phyloP scores from a whole-genome alignment of 2,329 filamentous ascomycete species.

The Stemphylium lycopersici region DNA sequence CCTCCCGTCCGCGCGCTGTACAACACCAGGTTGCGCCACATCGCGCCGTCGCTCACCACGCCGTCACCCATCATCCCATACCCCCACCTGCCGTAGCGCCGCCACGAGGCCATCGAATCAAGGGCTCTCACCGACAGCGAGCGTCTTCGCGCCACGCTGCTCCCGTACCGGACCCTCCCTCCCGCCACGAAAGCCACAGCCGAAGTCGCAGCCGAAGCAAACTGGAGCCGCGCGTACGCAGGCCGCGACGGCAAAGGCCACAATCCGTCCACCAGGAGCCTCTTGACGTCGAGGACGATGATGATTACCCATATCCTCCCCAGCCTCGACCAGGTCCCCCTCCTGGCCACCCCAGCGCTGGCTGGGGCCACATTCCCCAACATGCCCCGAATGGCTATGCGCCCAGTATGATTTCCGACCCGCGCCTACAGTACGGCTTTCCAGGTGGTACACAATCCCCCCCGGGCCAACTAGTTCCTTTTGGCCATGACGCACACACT shows the following conservation, averaged over 20 bases:
- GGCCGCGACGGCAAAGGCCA: constrained; percentile 40
- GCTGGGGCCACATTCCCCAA: constrained; percentile 48
- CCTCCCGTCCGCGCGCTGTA: constrained; percentile 48
- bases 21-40: constrained; percentile 32
- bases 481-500: constrained; percentile 46
- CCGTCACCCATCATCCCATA: constrained; percentile 36
- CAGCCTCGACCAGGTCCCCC: constrained; percentile 36
- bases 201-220: constrained; percentile 42
- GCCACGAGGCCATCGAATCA: constrained; percentile 47
- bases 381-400: constrained; percentile 45
- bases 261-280: constrained; percentile 49
- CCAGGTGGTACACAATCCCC: constrained; percentile 30
- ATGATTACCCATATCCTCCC: constrained; percentile 52
- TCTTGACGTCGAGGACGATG: constrained; percentile 53
- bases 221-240: constrained; percentile 33
- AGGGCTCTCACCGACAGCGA: constrained; percentile 43
- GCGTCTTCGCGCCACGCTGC: constrained; percentile 48
- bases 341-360: constrained; percentile 44
- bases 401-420: constrained; percentile 48
- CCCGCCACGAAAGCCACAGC: constrained; percentile 42
- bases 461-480: constrained; percentile 40
- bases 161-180: constrained; percentile 38
- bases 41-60: constrained; percentile 25
- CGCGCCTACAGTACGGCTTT: constrained; percentile 36
- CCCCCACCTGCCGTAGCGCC: constrained; percentile 39